Conservation (phyloP, 2,329 filamentous ascomycete genomes). For the Fusarium sp. region DNA sequence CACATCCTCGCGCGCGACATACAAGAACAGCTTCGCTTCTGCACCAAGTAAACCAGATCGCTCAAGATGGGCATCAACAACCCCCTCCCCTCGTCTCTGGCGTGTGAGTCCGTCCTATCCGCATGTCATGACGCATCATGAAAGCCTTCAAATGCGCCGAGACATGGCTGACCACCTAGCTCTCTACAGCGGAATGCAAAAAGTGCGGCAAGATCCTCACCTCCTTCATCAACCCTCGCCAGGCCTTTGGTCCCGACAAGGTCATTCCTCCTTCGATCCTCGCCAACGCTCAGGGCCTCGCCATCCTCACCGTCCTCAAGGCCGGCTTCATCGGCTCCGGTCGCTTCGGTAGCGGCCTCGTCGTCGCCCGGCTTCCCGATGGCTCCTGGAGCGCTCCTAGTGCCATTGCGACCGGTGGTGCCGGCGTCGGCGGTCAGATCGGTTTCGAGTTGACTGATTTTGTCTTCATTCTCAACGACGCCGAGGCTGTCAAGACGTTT, state of each 20-base stretch:
- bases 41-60: background rate
- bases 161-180: slow-evolving; percentile 27
- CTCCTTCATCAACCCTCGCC: slow-evolving; percentile 93
- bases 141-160: slow-evolving; percentile 33
- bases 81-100: slow-evolving; percentile 74
- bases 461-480: slow-evolving; percentile 97
- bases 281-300: slow-evolving; percentile 90
- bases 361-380: slow-evolving; percentile 82
- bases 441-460: slow-evolving; percentile 93
- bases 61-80: slow-evolving; percentile 72
- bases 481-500: slow-evolving; percentile 89
- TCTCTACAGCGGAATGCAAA: slow-evolving; percentile 85
- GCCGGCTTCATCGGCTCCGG: slow-evolving; percentile 87
- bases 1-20: background rate
- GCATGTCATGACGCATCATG: slow-evolving; percentile 13
- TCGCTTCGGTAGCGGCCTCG: slow-evolving; percentile 84
- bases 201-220: slow-evolving; percentile 96
- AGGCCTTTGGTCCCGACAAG: slow-evolving; percentile 95
- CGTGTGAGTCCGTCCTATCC: slow-evolving; percentile 65
- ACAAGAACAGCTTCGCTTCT: background rate
- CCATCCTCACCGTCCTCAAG: slow-evolving; percentile 87
- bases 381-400: slow-evolving; percentile 85
- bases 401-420: slow-evolving; percentile 83
- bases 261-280: slow-evolving; percentile 93
- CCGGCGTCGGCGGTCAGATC: slow-evolving; percentile 87